Conservation (phyloP, 805 yeast genomes). For the Wickerhamomyces mucosus region DNA sequence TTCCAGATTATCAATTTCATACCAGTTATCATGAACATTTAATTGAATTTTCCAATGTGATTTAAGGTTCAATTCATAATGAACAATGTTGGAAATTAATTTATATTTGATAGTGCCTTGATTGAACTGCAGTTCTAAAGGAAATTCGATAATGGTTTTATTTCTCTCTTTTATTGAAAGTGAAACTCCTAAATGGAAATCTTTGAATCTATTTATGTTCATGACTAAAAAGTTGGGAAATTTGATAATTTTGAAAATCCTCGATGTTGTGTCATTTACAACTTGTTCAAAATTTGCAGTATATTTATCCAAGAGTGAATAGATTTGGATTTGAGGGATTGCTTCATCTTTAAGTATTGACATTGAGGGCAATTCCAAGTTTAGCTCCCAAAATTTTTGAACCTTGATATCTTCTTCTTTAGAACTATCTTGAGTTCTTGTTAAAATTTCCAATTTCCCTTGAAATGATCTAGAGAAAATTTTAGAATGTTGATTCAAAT, state of each 20-base stretch:
- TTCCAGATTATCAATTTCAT: constrained; percentile 43
- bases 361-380: constrained; percentile 49
- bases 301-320: constrained; percentile 34
- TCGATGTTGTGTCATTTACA: constrained; percentile 23
- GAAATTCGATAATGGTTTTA: constrained; percentile 56
- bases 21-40: constrained; percentile 41
- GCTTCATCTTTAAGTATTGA: constrained; percentile 48
- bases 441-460: constrained; percentile 37
- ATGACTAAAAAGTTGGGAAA: constrained; percentile 48
- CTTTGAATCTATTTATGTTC: constrained; percentile 45
- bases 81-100: constrained; percentile 40
- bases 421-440: constrained; percentile 18
- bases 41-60: constrained; percentile 42
- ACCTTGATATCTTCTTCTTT: constrained; percentile 15
- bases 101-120: constrained; percentile 25
- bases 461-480: constrained; percentile 33
- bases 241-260: constrained; percentile 28
- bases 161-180: constrained; percentile 34
- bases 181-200: constrained; percentile 23
- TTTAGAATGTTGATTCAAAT: constrained; percentile 24
- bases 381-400: constrained; percentile 40
- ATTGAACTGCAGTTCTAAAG: constrained; percentile 25
- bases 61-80: constrained; percentile 20
- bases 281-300: constrained; percentile 25
- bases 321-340: constrained; percentile 43